Base-by-base conservation (phyloP, 495 filamentous ascomycete genomes). In the Ascobolus immersus region DNA sequence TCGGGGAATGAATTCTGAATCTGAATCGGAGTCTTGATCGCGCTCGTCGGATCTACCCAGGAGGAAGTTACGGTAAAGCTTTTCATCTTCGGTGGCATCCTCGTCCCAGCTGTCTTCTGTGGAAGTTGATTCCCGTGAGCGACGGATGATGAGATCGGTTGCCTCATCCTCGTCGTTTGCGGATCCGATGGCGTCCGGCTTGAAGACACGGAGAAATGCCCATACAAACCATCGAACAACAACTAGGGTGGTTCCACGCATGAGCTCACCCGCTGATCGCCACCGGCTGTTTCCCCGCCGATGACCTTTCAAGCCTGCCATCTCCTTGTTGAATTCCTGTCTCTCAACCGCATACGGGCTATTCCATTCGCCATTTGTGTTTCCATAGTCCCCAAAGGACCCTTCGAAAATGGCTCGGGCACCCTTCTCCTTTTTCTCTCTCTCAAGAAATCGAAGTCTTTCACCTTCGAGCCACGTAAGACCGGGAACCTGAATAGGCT, bases 381-480 rank as follows among this genome's bases (percentile, higher is more conserved):
- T 52, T 15, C 62, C 52, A 32, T 59, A 59, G 36, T 60, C 52
- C 1, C 57, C 55, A 4, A 64, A 55, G 11, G 63, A 44, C 0
- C 61, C 62, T 22, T 64, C 65, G 4, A 62, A 55, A n/a, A 57
- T 58, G 6, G 55, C 44, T 5, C 56, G 50, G 22, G 62, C 62
- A 33, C 59, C 61, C 11, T 54, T 55, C 6, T 51, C 51, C 28
- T 21, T 29, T 55, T 56, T 49, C 9, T 56, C 55, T 9, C 44
- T 45, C 19, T 77, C 62, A 11, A 86, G 50, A 39, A 76, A 66
- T 26, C 53, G 56, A 5, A 70, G 52, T 15, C 80, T 63, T 27
- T 91, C 80, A 28, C 76, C 71, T 42, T 96, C 86, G 8, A 96
- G 56, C 86, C 86, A 96, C 0, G 89, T 94, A 56, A 71, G 69